Percentiles rank a stretch among this genome's conserved stretches.
phyloP scores from a whole-genome alignment of 2,329 filamentous ascomycete genomes.

The Geosmithia putterillii region DNA sequence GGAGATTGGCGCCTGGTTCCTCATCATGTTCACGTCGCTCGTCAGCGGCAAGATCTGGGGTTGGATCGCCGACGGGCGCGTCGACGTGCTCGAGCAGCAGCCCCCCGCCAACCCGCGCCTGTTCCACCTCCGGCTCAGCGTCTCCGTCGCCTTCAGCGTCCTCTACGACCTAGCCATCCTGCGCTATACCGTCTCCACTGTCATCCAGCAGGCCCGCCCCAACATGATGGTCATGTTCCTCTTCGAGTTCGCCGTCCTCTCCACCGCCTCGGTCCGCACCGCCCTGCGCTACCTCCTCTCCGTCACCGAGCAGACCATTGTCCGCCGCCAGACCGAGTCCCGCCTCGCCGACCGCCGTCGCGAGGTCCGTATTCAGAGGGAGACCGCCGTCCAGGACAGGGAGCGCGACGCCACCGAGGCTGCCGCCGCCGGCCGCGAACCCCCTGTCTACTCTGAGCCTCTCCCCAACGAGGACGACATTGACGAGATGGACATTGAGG shows the following conservation, averaged over 20 bases:
- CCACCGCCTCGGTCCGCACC: constrained; percentile 70
- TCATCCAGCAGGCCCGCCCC: constrained; percentile 77
- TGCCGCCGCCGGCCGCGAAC: constrained; percentile 44
- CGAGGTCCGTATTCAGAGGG: constrained; percentile 50
- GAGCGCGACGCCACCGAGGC: too few species aligned
- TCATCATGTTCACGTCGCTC: constrained; percentile 90
- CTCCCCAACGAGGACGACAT: constrained; percentile 61
- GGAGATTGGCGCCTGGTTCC: constrained; percentile 85
- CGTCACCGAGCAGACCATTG: constrained; percentile 63
- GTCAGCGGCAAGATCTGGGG: constrained; percentile 95
- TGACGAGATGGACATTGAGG: constrained; percentile 88
- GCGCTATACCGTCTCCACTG: constrained; percentile 67
- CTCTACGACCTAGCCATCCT: constrained; percentile 72
- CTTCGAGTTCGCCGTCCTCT: constrained; percentile 88
- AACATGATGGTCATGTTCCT: constrained; percentile 99
- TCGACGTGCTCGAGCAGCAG: constrained; percentile 91
- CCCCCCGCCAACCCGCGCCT: constrained; percentile 77
- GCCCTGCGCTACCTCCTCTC: constrained; percentile 67
- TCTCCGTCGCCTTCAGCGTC: constrained; percentile 69
- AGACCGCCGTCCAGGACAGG: constrained; percentile 36
- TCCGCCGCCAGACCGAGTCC: constrained; percentile 59
- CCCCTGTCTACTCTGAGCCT: constrained; percentile 27
- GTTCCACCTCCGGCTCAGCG: constrained; percentile 72
- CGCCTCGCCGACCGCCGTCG: constrained; percentile 56
- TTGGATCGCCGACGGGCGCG: constrained; percentile 92